These are phyloP conservation scores for Coccinonectria pachysandricola DNA, from an alignment of 2,329 filamentous ascomycete species.

Conservation along the genomic window DNA sequence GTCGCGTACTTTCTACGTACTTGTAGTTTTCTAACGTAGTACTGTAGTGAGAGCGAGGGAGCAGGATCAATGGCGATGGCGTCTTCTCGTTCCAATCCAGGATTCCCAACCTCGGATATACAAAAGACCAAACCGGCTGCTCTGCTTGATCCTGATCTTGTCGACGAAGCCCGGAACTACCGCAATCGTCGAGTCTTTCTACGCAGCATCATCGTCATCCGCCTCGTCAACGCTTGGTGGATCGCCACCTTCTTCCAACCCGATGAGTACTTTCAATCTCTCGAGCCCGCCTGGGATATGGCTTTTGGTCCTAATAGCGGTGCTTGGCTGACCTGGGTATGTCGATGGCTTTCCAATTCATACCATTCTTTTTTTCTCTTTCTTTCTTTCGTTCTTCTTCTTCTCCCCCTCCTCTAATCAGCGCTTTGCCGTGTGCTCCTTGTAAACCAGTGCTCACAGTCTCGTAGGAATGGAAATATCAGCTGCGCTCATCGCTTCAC, in stretches of 20 bases:
- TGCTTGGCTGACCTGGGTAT: constrained; percentile 94
- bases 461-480: constrained; percentile 78
- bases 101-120: background rate
- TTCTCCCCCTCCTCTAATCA: background rate
- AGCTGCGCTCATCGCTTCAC: constrained; percentile 82
- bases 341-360: no score
- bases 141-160: no score
- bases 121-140: no score
- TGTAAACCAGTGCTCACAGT: background rate
- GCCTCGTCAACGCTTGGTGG: constrained; percentile 68
- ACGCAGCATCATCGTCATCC: constrained; percentile 49
- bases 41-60: no score
- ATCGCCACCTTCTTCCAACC: constrained; percentile 93
- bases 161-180: constrained; percentile 12
- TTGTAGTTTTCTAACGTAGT: no score
- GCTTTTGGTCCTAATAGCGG: constrained; percentile 69
- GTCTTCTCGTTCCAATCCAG: no score
- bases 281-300: constrained; percentile 88
- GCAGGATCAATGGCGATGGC: no score
- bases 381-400: background rate
- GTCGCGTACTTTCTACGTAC: no score
- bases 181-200: constrained; percentile 20
- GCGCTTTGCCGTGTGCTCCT: constrained; percentile 1
- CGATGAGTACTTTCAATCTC: constrained; percentile 92
- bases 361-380: constrained; percentile 11